Base-by-base conservation (phyloP, 1,139 yeast genomes). In the Taphrina pruni region DNA sequence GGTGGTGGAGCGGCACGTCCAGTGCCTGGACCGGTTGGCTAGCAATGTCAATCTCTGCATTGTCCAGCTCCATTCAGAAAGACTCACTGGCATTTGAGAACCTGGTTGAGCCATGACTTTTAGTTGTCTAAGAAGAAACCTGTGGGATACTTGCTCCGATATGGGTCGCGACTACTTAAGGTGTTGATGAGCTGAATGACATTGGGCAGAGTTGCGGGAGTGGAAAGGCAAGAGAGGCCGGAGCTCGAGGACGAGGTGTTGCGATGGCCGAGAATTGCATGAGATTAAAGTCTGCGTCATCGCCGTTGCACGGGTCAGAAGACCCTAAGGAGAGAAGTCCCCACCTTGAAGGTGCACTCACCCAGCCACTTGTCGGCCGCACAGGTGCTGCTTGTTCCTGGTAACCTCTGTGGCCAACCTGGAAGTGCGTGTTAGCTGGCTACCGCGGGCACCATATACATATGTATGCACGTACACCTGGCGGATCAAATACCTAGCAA, bases 1-100 rank as follows among this genome's bases (percentile, higher is more conserved):
- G 61, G 56, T 11, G 67, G 67, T 36, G 62, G 62, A 45, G 62
- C 62, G 32, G 54, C 52, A 32, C 62, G 62, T 9, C 62, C 62
- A 20, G 62, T 58, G 20, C 62, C 62, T 21, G 62, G 62, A 8
- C 62, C 62, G 41, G 62, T 58, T 26, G 62, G 62, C 62, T 58
- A 45, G 12, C 6, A 39, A 12, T 6, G 20, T 56, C 35, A 45
- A 45, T 45, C 20, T 9, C 11, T 39, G 11, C 14, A 39, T 2
- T 9, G 6, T 39, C 43, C 14, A 2, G 3, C 43, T 39, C 7
- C 14, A 17, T n/a, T 20, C 8, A 12, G 2, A n/a, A 12, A 45
- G 26, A 41, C 62, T 8, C 21, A 58, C 62, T 8, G 62, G 62
- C 62, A 58, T 58, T 45, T 58, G 62, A 17, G 62, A 45, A 21